Percentiles rank a stretch among this genome's conserved stretches.
These are phyloP conservation scores for Rhizopogon vesiculosus DNA, from an alignment of 768 basidiomycete genomes.

Conservation along the genomic window DNA sequence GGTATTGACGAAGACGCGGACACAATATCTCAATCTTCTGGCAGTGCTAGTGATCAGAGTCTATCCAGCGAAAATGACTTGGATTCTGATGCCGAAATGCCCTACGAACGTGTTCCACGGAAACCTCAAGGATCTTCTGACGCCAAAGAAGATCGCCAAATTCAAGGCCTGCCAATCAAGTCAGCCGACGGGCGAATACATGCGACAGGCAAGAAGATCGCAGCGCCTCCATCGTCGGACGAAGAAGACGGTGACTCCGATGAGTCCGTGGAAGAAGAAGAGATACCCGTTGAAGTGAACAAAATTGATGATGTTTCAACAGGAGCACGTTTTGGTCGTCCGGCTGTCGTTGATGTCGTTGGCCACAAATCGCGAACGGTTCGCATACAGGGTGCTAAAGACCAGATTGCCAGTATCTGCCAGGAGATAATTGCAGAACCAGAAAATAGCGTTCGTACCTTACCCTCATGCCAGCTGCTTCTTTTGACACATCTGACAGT, in stretches of 20 bases:
- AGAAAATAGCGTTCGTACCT: constrained; percentile 78
- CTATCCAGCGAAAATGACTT: constrained; percentile 6
- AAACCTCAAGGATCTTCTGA: constrained; percentile 43
- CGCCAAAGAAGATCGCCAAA: constrained; percentile 41
- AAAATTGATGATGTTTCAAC: constrained; percentile 70
- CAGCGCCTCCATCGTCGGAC: constrained; percentile 16
- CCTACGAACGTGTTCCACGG: constrained; percentile 64
- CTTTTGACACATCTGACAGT: constrained; percentile 37
- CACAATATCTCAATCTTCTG: constrained; percentile 19
- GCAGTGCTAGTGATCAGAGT: constrained; percentile 9
- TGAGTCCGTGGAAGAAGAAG: constrained; percentile 29
- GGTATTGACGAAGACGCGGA: constrained; percentile 31
- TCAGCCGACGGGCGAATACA: constrained; percentile 75
- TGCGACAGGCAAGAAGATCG: constrained; percentile 38
- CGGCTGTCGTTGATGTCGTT: constrained; percentile 70
- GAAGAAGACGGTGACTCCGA: constrained; percentile 29
- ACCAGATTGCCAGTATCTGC: constrained; percentile 90
- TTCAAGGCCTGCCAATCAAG: constrained; percentile 81
- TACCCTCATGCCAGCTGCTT: not conserved
- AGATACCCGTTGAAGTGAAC: constrained; percentile 18
- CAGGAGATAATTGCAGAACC: constrained; percentile 94
- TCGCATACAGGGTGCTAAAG: constrained; percentile 76
- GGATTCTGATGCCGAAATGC: constrained; percentile 68
- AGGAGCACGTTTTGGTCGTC: constrained; percentile 84
- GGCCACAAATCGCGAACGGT: constrained; percentile 58